A percentile compares a stretch with the other conserved stretches of the same genome.
phyloP scores from a whole-genome alignment of 108 stramenopile species.

The Nitzschia inconspicua region DNA sequence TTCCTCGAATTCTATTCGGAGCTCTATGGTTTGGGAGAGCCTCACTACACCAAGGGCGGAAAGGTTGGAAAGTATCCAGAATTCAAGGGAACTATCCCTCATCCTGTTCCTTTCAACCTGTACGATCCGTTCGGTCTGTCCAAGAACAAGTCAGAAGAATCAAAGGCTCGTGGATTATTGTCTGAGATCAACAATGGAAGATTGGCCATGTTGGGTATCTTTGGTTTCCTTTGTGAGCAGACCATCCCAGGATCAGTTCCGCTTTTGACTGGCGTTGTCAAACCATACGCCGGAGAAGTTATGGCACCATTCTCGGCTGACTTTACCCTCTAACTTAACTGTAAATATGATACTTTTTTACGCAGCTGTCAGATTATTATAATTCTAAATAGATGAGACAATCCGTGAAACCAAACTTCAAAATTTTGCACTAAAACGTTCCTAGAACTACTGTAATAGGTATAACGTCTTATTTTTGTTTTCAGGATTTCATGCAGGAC shows the following conservation, averaged over 20 bases:
- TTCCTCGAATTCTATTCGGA: slow-evolving; percentile 62
- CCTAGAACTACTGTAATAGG: too few species aligned
- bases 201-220: slow-evolving; percentile 75
- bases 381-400: neutral
- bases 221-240: slow-evolving; percentile 69
- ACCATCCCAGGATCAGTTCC: slow-evolving; percentile 69
- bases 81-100: slow-evolving; percentile 60
- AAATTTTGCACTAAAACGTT: too few species aligned
- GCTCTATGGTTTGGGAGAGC: too few species aligned
- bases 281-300: slow-evolving; percentile 54
- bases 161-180: slow-evolving; percentile 53
- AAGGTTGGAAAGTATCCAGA: slow-evolving; percentile 54
- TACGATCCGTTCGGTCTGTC: slow-evolving; percentile 72
- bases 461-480: too few species aligned
- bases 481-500: too few species aligned
- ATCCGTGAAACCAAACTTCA: too few species aligned
- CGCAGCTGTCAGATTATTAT: neutral
- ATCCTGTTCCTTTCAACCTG: slow-evolving; percentile 71
- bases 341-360: neutral
- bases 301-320: slow-evolving; percentile 54
- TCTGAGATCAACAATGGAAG: slow-evolving; percentile 78
- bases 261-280: slow-evolving; percentile 47
- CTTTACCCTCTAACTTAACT: too few species aligned
- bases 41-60: slow-evolving; percentile 20
- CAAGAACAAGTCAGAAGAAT: slow-evolving; percentile 58